Evolutionary conservation across 225 moss, liverwort and hornwort species (phyloP).

Genomic region (Bryoerythrophyllum caledonicum): DNA sequence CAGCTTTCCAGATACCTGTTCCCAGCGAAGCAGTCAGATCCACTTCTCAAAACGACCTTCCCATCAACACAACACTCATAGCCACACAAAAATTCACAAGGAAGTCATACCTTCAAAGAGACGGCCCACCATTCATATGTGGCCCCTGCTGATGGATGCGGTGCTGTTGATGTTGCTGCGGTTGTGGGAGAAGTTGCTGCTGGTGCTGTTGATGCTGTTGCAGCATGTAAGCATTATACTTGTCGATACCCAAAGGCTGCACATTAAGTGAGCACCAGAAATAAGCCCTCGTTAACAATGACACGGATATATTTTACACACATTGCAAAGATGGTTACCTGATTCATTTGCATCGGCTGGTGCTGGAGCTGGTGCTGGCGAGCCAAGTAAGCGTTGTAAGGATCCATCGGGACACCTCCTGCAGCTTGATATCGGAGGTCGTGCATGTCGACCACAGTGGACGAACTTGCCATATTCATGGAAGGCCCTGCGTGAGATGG

Average conservation of each 20-base stretch:
- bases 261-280: background rate
- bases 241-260: constrained; percentile 50
- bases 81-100: background rate
- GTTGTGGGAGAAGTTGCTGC: constrained; percentile 32
- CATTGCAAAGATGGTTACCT: constrained; percentile 32
- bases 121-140: constrained; percentile 19
- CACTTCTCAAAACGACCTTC: background rate
- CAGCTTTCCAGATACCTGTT: background rate
- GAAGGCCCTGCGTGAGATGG: constrained; percentile 43
- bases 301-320: too few species aligned
- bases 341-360: constrained; percentile 49
- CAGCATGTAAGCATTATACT: constrained; percentile 63
- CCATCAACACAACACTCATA: background rate
- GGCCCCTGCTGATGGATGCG: constrained; percentile 35
- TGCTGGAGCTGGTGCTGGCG: constrained; percentile 61
- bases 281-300: background rate
- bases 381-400: constrained; percentile 51
- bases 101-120: constrained; percentile 28
- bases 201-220: constrained; percentile 56
- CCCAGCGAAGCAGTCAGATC: background rate
- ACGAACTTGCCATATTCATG: constrained; percentile 46
- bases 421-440: constrained; percentile 1
- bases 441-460: constrained; percentile 52
- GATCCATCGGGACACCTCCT: background rate
- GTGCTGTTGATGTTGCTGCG: constrained; percentile 45